These are phyloP conservation scores for Globisporangium acanthophoron DNA, from an alignment of 352 stramenopile species.

Conservation along the genomic window DNA sequence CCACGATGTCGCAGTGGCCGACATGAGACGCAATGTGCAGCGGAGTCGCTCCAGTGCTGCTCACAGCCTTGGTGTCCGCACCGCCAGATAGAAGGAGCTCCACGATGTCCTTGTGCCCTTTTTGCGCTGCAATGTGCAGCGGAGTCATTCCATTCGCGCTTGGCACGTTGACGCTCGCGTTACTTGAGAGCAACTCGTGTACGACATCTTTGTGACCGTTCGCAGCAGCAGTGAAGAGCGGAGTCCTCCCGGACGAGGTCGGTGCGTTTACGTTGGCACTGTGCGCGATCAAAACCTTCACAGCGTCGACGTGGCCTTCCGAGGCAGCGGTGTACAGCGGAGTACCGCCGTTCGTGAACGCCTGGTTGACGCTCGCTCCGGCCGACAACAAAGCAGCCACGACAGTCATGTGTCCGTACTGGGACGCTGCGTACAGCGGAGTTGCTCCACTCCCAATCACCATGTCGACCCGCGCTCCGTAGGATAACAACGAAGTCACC, in stretches of 20 bases:
- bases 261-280: background rate
- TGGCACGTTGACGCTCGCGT: background rate
- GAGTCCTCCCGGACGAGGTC: background rate
- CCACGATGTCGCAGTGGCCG: too few species aligned
- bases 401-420: background rate
- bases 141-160: background rate
- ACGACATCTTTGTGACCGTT: slow-evolving; percentile 23
- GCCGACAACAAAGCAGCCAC: background rate
- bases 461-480: too few species aligned
- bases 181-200: background rate
- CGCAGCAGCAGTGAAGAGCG: background rate
- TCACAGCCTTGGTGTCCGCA: too few species aligned
- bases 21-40: too few species aligned
- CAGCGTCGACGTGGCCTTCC: background rate
- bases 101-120: background rate
- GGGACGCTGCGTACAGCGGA: background rate
- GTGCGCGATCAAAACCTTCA: background rate
- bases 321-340: background rate
- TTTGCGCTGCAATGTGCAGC: background rate
- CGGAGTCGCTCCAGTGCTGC: too few species aligned
- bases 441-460: background rate
- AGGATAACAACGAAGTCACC: too few species aligned
- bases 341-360: background rate
- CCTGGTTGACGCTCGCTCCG: background rate
- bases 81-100: too few species aligned